These are phyloP conservation scores for Starmerella cellae DNA, from an alignment of 805 yeast genomes.

Conservation along the genomic window DNA sequence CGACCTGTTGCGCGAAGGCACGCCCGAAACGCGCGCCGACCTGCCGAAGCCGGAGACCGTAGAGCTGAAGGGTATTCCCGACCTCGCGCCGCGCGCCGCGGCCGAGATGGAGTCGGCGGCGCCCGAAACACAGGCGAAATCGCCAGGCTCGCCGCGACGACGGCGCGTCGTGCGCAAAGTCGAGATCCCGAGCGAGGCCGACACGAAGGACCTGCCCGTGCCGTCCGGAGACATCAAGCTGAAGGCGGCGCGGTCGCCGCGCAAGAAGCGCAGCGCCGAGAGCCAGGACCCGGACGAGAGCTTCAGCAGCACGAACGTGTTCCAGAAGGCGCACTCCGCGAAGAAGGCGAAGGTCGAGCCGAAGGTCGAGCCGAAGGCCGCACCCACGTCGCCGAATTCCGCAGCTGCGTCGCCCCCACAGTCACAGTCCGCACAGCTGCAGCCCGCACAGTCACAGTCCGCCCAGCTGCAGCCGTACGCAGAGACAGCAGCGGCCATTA, in stretches of 20 bases:
- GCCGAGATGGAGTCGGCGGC: not conserved
- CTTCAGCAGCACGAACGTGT: slow-evolving; percentile 18
- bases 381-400: not conserved
- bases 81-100: slow-evolving; percentile 1
- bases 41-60: too few species aligned
- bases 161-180: slow-evolving; percentile 12
- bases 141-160: slow-evolving; percentile 12
- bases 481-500: not conserved
- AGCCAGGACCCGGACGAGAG: slow-evolving; percentile 4
- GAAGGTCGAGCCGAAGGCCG: not conserved
- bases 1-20: too few species aligned
- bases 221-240: slow-evolving; percentile 10
- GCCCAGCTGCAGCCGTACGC: not conserved
- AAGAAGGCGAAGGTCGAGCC: not conserved
- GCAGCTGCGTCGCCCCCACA: not conserved
- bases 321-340: slow-evolving; percentile 12
- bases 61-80: not conserved
- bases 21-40: too few species aligned
- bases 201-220: not conserved
- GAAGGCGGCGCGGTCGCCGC: slow-evolving; percentile 11
- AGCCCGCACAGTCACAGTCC: not conserved
- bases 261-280: slow-evolving; percentile 2
- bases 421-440: not conserved
- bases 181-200: slow-evolving; percentile 6
- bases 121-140: not conserved